These are phyloP conservation scores for Zygoascus meyerae DNA, from an alignment of 1,139 yeast genomes.

Conservation along the genomic window DNA sequence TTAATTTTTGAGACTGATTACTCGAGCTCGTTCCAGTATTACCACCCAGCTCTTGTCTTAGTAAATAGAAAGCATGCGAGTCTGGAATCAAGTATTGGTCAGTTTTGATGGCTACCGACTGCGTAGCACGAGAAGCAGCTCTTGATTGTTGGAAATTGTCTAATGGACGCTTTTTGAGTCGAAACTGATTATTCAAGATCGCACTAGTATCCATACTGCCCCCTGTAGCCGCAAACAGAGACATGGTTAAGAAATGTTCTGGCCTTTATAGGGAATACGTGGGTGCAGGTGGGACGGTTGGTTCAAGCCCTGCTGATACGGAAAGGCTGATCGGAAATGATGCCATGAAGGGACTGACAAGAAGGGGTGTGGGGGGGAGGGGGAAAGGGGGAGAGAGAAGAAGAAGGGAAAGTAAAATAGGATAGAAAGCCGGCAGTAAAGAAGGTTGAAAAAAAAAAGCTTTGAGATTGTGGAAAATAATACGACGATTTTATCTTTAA, in stretches of 20 bases:
- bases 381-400: no score
- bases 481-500: no score
- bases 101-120: neutral
- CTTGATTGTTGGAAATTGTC: neutral
- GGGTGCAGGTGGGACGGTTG: no score
- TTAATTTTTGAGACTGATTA: constrained; percentile 19
- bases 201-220: constrained; percentile 1
- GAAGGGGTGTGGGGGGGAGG: no score
- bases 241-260: neutral
- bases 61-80: constrained; percentile 16
- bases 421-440: no score
- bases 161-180: neutral
- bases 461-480: no score
- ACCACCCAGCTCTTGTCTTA: constrained; percentile 12
- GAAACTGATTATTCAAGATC: neutral
- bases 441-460: no score
- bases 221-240: neutral
- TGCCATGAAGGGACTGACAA: no score
- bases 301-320: no score
- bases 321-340: no score
- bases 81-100: constrained; percentile 20
- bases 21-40: constrained; percentile 17
- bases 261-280: no score
- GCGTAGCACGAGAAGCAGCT: neutral
- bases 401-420: no score